Conservation (phyloP, 306 rosid genomes). For the Lupinus albus region DNA sequence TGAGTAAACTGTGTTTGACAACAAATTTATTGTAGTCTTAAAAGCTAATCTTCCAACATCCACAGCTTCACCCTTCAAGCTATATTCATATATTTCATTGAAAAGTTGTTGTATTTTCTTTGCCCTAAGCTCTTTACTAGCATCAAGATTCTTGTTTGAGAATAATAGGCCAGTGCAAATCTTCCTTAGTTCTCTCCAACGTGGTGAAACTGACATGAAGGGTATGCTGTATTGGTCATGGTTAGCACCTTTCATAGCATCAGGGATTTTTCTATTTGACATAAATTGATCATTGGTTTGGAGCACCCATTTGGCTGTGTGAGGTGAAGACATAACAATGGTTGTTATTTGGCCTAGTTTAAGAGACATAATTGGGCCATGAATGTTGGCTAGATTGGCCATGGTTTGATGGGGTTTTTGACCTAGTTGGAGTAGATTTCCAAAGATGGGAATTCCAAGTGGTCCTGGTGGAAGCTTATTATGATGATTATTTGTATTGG, state of each 20-base stretch:
- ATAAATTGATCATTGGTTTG: constrained; percentile 51
- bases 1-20: constrained; percentile 53
- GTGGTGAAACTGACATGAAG: constrained; percentile 42
- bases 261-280: constrained; percentile 46
- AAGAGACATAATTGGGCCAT: constrained; percentile 59
- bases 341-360: constrained; percentile 57
- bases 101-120: constrained; percentile 41
- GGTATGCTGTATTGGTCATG: constrained; percentile 41
- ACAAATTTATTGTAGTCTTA: constrained; percentile 42
- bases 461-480: constrained; percentile 70
- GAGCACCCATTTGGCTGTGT: constrained; percentile 49
- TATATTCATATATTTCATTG: constrained; percentile 1
- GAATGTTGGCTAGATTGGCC: constrained; percentile 40
- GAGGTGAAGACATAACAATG: constrained; percentile 50
- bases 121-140: constrained; percentile 12
- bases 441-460: constrained; percentile 46
- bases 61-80: constrained; percentile 34
- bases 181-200: constrained; percentile 53
- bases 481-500: neutral
- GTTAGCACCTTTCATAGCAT: constrained; percentile 30
- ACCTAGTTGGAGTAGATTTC: constrained; percentile 61
- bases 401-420: constrained; percentile 58
- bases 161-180: constrained; percentile 44
- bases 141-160: constrained; percentile 46
- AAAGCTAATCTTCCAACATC: constrained; percentile 54